Percentiles rank a stretch among this genome's conserved stretches.
These are phyloP conservation scores for Saxispiralis lemnorum DNA, from an alignment of 495 filamentous ascomycete genomes.

Conservation along the genomic window DNA sequence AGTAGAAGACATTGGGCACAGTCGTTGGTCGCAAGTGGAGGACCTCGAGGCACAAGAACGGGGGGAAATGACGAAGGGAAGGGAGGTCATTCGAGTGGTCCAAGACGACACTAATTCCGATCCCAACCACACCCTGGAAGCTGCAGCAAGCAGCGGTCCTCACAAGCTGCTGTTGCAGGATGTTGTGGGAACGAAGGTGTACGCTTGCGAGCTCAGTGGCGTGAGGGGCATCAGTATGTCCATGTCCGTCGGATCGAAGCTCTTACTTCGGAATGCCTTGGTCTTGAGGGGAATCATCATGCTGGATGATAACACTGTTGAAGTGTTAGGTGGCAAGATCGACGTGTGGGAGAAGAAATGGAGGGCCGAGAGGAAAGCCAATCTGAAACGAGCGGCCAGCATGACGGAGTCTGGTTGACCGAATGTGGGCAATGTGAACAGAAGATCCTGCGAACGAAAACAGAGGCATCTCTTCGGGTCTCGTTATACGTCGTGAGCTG, in stretches of 20 bases:
- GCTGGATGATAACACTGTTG: conserved; percentile 45
- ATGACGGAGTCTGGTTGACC: not conserved
- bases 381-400: conserved; percentile 36
- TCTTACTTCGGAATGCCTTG: conserved; percentile 46
- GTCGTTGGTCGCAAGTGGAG: conserved; percentile 72
- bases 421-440: too few relatives aligned
- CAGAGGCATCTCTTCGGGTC: too few relatives aligned
- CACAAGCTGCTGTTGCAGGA: conserved; percentile 77
- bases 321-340: conserved; percentile 70
- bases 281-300: conserved; percentile 65
- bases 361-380: conserved; percentile 52
- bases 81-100: conserved; percentile 63
- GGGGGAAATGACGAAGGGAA: conserved; percentile 63
- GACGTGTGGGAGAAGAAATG: conserved; percentile 62
- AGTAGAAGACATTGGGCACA: conserved; percentile 61
- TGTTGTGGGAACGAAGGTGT: conserved; percentile 46
- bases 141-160: conserved; percentile 25
- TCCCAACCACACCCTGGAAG: not conserved
- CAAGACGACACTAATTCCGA: conserved; percentile 32
- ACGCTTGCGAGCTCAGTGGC: conserved; percentile 52
- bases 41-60: conserved; percentile 64
- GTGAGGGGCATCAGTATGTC: conserved; percentile 40
- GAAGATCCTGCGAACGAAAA: too few relatives aligned
- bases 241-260: conserved; percentile 59
- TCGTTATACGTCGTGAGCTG: too few relatives aligned